Percentiles rank a stretch among this genome's conserved stretches.
These are phyloP conservation scores for Xylaria sp. DNA, from an alignment of 2,329 filamentous ascomycete species.

Conservation along the genomic window DNA sequence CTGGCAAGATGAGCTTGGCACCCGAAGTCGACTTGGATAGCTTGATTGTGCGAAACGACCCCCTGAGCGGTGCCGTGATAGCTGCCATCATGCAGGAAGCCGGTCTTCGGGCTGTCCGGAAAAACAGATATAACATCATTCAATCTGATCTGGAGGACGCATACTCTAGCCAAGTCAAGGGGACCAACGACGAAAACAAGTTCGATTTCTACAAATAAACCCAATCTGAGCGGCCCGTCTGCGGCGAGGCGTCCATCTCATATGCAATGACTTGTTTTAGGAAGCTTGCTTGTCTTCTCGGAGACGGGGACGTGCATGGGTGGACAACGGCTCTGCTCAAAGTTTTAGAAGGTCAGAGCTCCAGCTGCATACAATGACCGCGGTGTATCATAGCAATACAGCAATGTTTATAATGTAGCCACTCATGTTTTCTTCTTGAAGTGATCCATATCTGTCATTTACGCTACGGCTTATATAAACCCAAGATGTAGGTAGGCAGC, in stretches of 20 bases:
- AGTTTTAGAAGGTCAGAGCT: constrained; percentile 7
- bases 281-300: neutral
- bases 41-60: constrained; percentile 95
- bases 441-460: neutral
- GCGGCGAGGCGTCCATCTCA: neutral
- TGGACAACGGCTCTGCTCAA: constrained; percentile 7
- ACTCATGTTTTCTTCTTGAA: neutral
- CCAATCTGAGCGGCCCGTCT: neutral
- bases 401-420: constrained; percentile 7
- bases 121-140: constrained; percentile 99
- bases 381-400: constrained; percentile 37
- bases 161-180: constrained; percentile 97
- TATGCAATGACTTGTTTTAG: neutral
- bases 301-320: neutral
- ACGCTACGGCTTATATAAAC: neutral
- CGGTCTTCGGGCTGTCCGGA: constrained; percentile 89
- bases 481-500: neutral
- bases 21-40: constrained; percentile 97
- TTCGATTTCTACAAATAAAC: constrained; percentile 91
- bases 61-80: constrained; percentile 93
- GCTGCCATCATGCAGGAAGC: constrained; percentile 99
- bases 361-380: constrained; percentile 9
- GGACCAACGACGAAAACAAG: constrained; percentile 71
- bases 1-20: constrained; percentile 94
- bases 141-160: constrained; percentile 96